A percentile compares a stretch with the other conserved stretches of the same genome.
Conservation (phyloP, 129 eudicot genomes). For the Silybum marianum region DNA sequence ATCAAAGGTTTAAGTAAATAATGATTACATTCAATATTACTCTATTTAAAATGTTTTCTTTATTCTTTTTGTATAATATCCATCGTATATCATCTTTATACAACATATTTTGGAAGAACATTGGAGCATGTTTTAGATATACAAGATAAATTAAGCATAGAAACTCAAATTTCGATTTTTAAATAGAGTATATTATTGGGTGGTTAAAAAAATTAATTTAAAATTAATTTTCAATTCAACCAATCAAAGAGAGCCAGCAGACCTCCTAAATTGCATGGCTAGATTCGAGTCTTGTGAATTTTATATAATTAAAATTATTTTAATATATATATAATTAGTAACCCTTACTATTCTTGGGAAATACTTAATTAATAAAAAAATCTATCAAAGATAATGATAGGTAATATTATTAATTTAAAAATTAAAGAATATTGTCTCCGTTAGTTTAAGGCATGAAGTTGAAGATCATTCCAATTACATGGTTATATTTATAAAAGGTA, state of each 20-base stretch:
- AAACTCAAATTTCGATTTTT: not conserved
- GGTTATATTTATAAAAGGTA: too few relatives aligned
- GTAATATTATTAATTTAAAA: not conserved
- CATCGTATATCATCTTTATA: too few relatives aligned
- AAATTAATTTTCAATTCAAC: not conserved
- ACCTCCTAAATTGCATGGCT: constrained; percentile 31
- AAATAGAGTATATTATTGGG: constrained; percentile 13
- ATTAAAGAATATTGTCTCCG: not conserved
- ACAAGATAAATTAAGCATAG: not conserved
- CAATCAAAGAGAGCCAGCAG: constrained; percentile 19
- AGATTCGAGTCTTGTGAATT: constrained; percentile 1
- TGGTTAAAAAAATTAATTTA: not conserved
- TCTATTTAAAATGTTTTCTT: too few relatives aligned
- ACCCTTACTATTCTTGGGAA: constrained; percentile 31
- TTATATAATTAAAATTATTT: not conserved
- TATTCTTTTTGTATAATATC: too few relatives aligned
- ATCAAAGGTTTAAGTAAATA: too few relatives aligned
- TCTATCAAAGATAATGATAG: constrained; percentile 4
- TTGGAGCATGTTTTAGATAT: not conserved
- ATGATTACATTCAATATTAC: too few relatives aligned
- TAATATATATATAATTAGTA: constrained; percentile 9
- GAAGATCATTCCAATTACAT: too few relatives aligned
- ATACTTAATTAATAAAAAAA: constrained; percentile 12
- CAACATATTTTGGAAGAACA: too few relatives aligned
- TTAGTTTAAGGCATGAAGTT: too few relatives aligned